These are phyloP conservation scores for Diphasiastrum complanatum DNA, from an alignment of 83 land plant genomes.

Conservation along the genomic window DNA sequence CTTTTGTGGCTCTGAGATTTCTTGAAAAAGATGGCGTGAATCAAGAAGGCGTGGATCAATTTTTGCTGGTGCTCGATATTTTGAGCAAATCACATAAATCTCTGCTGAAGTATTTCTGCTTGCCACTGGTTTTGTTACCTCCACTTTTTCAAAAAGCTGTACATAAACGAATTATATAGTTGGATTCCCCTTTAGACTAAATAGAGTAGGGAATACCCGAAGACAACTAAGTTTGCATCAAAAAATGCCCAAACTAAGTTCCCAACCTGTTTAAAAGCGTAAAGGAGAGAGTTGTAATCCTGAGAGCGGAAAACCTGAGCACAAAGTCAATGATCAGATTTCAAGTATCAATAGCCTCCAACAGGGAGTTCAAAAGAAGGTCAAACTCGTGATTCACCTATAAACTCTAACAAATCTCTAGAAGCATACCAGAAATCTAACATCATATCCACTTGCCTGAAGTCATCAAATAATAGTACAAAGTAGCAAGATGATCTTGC, in stretches of 20 bases:
- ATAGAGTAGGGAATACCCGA: too few species aligned
- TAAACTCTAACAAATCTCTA: too few species aligned
- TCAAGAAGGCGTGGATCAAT: slow-evolving; percentile 97
- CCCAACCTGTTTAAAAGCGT: slow-evolving; percentile 76
- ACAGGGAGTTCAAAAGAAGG: too few species aligned
- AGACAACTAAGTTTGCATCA: slow-evolving; percentile 1
- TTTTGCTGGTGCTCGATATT: slow-evolving; percentile 90
- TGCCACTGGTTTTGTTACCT: slow-evolving; percentile 85
- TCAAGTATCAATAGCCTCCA: too few species aligned
- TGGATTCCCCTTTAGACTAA: too few species aligned
- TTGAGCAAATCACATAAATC: slow-evolving; percentile 63
- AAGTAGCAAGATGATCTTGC: too few species aligned
- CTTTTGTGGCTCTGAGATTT: slow-evolving; percentile 58
- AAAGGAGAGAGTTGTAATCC: slow-evolving; percentile 77
- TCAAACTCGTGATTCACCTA: too few species aligned
- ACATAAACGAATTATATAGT: neutral
- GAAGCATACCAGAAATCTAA: too few species aligned
- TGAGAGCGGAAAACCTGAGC: slow-evolving; percentile 90
- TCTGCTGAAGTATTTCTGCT: slow-evolving; percentile 92
- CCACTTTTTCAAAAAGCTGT: slow-evolving; percentile 89
- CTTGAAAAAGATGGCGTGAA: slow-evolving; percentile 70
- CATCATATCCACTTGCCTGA: too few species aligned
- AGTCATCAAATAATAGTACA: too few species aligned
- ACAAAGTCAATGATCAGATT: too few species aligned
- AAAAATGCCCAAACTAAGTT: neutral